Evolutionary conservation across 768 basidiomycete genomes (phyloP).

Genomic region (Psilocybe tampanensis): DNA sequence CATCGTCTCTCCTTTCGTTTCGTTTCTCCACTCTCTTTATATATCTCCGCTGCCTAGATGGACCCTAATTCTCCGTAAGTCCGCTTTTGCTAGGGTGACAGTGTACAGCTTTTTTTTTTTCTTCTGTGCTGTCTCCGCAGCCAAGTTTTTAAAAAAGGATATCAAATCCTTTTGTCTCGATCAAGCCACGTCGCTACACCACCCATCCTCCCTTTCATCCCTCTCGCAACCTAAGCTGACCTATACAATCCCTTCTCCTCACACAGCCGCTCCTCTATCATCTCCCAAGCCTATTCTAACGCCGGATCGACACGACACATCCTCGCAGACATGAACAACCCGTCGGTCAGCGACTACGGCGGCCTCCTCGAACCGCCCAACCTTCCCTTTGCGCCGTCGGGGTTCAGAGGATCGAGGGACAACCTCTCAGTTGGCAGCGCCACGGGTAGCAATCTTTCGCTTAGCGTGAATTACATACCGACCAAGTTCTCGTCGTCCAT

Average conservation of each 20-base stretch:
- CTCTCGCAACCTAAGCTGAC: background rate
- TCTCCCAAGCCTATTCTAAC: conserved; percentile 38
- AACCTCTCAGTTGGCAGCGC: conserved; percentile 23
- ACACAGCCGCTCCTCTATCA: conserved; percentile 41
- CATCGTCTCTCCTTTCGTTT: background rate
- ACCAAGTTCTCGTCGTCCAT: conserved; percentile 63
- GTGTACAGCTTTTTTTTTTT: background rate
- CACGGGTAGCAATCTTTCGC: conserved; percentile 52
- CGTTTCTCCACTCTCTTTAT: background rate
- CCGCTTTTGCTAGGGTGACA: background rate
- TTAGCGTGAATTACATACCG: conserved; percentile 78
- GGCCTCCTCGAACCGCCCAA: conserved; percentile 41
- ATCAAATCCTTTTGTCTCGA: no score
- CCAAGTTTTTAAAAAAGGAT: background rate
- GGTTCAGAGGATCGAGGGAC: conserved; percentile 14
- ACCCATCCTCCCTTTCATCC: background rate
- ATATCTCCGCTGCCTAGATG: conserved; percentile 15
- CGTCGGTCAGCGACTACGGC: conserved; percentile 29
- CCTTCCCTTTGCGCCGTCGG: conserved; percentile 35
- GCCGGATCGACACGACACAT: conserved; percentile 52
- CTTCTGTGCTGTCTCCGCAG: background rate
- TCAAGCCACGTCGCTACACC: background rate
- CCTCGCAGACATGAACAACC: conserved; percentile 31
- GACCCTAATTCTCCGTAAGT: conserved; percentile 27
- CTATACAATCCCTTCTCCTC: conserved; percentile 7